Percentiles rank a stretch among this genome's conserved stretches.
These are phyloP conservation scores for Cutaneotrichosporon curvatum DNA, from an alignment of 1,284 basidiomycete species.

Conservation along the genomic window DNA sequence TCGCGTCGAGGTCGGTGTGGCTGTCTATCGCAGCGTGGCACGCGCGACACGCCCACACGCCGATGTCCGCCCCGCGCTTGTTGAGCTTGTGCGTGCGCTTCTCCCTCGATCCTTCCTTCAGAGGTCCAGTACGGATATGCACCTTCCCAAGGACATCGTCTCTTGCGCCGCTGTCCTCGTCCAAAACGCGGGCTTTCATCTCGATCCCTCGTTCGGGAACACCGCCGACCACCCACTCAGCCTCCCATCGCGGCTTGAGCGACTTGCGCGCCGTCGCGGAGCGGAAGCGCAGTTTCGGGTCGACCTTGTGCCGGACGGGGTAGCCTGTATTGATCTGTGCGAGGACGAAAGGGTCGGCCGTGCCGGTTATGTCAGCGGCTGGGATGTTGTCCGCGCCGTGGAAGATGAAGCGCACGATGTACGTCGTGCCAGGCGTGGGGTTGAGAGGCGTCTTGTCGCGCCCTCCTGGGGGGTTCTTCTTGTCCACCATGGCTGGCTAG, in stretches of 20 bases:
- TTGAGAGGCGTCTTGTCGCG: conserved; percentile 5
- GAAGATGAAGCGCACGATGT: conserved; percentile 48
- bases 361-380: conserved; percentile 44
- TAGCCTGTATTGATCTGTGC: conserved; percentile 27
- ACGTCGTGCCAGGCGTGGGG: conserved; percentile 27
- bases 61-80: conserved; percentile 44
- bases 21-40: not conserved
- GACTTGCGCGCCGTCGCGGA: conserved; percentile 45
- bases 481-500: not conserved
- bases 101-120: conserved; percentile 22
- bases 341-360: conserved; percentile 49
- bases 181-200: conserved; percentile 42
- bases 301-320: conserved; percentile 15
- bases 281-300: conserved; percentile 46
- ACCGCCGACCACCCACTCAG: conserved; percentile 49
- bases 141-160: conserved; percentile 51
- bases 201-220: conserved; percentile 42
- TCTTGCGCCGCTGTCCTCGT: conserved; percentile 49
- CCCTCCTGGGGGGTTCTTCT: conserved; percentile 9
- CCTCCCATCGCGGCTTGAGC: conserved; percentile 47
- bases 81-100: conserved; percentile 34
- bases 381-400: conserved; percentile 48
- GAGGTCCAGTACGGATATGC: conserved; percentile 20
- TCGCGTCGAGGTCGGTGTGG: conserved; percentile 11
- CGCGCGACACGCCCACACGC: conserved; percentile 23